These are phyloP conservation scores for Acanthamoeba polyphaga DNA, from an alignment of 208 protist species.

Conservation along the genomic window DNA sequence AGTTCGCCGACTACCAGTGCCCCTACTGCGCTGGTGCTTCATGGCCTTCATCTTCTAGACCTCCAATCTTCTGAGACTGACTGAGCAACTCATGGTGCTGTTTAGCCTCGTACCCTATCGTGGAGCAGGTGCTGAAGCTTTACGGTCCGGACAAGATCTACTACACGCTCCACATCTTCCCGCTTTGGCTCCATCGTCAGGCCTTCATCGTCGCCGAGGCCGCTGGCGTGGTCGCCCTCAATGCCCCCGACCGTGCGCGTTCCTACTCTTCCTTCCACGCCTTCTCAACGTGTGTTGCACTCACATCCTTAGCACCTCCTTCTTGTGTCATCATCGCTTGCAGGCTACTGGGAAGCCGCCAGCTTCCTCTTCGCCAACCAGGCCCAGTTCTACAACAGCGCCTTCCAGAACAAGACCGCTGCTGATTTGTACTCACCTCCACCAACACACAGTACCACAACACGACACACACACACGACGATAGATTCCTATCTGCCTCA, in stretches of 20 bases:
- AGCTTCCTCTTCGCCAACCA: conserved; percentile 60
- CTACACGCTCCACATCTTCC: conserved; percentile 59
- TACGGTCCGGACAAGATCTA: conserved; percentile 65
- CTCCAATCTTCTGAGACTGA: not conserved
- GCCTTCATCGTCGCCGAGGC: conserved; percentile 56
- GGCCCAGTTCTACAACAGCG: conserved; percentile 59
- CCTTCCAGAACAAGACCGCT: conserved; percentile 55
- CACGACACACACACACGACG: no score
- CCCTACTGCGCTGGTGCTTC: conserved; percentile 12
- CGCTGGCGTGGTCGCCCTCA: conserved; percentile 37
- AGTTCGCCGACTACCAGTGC: conserved; percentile 70
- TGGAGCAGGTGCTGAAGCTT: conserved; percentile 54
- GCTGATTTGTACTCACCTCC: not conserved
- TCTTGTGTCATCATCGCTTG: not conserved
- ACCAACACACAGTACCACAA: no score
- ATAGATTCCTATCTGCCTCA: no score
- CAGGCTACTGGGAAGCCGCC: conserved; percentile 46
- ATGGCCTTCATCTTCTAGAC: not conserved
- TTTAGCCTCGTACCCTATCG: conserved; percentile 3
- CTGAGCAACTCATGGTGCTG: not conserved
- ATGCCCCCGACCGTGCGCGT: conserved; percentile 40
- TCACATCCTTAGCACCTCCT: not conserved
- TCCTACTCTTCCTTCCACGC: not conserved
- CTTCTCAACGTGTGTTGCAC: not conserved
- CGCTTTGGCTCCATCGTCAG: conserved; percentile 54